Conservation (phyloP, 306 rosid genomes). For the Carpinus fangiana region DNA sequence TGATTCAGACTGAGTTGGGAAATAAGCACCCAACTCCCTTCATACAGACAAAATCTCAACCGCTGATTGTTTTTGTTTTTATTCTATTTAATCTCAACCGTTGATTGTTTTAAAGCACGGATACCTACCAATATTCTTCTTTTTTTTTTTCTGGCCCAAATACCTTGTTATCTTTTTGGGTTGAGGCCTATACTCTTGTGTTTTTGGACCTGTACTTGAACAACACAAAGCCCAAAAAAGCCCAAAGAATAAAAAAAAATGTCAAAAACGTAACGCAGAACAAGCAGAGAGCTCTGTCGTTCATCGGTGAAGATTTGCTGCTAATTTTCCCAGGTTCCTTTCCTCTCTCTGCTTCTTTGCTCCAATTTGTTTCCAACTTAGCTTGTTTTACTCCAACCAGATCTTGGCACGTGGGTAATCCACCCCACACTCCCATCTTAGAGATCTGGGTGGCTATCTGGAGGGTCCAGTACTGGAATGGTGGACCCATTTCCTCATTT, state of each 20-base stretch:
- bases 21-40: too few species aligned
- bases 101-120: too few species aligned
- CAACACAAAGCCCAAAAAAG: not conserved
- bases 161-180: not conserved
- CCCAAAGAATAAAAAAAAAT: not conserved
- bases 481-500: constrained; percentile 5
- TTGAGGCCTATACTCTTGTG: not conserved
- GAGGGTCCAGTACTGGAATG: not conserved
- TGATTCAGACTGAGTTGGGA: too few species aligned
- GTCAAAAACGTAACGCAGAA: not conserved
- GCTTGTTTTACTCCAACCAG: not conserved
- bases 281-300: not conserved
- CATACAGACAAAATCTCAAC: too few species aligned
- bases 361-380: not conserved
- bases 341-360: not conserved
- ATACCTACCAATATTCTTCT: too few species aligned
- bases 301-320: not conserved
- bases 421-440: not conserved
- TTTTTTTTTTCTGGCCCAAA: not conserved
- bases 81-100: too few species aligned
- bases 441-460: constrained; percentile 5
- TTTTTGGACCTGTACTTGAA: not conserved
- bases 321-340: constrained; percentile 2
- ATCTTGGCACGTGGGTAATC: constrained; percentile 8
- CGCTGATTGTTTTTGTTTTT: too few species aligned